These are phyloP conservation scores for Saccharum hybrid DNA, from an alignment of 202 grass and related monocot species.

Conservation along the genomic window DNA sequence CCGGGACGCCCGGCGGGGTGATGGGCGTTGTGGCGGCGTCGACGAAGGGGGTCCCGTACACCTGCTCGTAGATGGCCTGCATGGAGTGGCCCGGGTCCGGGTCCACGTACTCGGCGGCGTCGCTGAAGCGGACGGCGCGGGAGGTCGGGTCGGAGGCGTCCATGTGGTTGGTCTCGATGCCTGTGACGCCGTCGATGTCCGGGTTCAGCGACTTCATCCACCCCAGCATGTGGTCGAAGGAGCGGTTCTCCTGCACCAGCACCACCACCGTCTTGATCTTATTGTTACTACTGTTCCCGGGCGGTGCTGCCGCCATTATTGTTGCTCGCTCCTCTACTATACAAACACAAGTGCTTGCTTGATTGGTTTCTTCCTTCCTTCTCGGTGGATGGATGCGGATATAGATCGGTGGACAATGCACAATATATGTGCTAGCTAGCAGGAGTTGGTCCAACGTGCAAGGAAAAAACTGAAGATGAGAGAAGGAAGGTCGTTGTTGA, in stretches of 20 bases:
- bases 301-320: too few species aligned
- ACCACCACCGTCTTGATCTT: slow-evolving; percentile 83
- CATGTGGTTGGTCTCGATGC: slow-evolving; percentile 54
- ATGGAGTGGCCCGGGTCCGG: slow-evolving; percentile 82
- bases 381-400: background rate
- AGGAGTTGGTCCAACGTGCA: too few species aligned
- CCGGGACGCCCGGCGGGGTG: slow-evolving; percentile 50
- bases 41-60: slow-evolving; percentile 59
- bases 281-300: background rate
- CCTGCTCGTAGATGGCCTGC: slow-evolving; percentile 83
- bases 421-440: background rate
- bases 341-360: background rate
- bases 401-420: background rate
- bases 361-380: too few species aligned
- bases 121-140: slow-evolving; percentile 45
- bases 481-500: too few species aligned
- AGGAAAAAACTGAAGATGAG: too few species aligned
- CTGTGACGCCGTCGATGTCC: slow-evolving; percentile 62
- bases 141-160: slow-evolving; percentile 49
- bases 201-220: slow-evolving; percentile 72
- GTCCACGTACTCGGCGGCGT: slow-evolving; percentile 60
- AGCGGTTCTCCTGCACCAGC: slow-evolving; percentile 75
- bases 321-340: background rate
- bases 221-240: slow-evolving; percentile 83
- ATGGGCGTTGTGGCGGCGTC: slow-evolving; percentile 50